Evolutionary conservation across 2,329 filamentous ascomycete genomes (phyloP).

Genomic region (Chaetomiaceae sp.): DNA sequence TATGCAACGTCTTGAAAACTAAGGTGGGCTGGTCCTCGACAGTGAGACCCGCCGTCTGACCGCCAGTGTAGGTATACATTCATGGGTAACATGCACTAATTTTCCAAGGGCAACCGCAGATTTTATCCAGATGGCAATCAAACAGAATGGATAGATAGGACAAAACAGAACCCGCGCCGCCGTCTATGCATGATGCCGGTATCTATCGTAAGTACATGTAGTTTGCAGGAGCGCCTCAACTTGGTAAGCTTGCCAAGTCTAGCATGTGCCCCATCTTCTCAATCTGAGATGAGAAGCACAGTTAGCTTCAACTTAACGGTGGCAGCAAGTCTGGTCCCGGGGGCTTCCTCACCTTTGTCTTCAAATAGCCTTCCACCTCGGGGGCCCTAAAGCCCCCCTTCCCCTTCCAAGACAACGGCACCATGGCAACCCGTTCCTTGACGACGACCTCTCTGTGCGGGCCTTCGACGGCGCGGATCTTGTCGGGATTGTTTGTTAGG

Average conservation of each 20-base stretch:
- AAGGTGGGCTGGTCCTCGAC: too few relatives aligned
- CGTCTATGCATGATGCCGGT: not conserved
- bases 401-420: slow-evolving; percentile 87
- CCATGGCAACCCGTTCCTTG: slow-evolving; percentile 87
- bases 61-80: too few relatives aligned
- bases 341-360: slow-evolving; percentile 67
- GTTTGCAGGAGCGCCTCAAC: slow-evolving; percentile 9
- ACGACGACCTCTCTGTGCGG: slow-evolving; percentile 83
- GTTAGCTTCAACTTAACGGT: slow-evolving; percentile 4
- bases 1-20: too few relatives aligned
- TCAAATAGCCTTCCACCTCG: slow-evolving; percentile 90
- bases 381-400: slow-evolving; percentile 75
- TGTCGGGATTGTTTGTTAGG: slow-evolving; percentile 95
- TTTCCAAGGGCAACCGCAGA: too few relatives aligned
- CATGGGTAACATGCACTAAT: too few relatives aligned
- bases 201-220: slow-evolving; percentile 3
- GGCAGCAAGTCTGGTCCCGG: not conserved
- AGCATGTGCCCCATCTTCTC: slow-evolving; percentile 84
- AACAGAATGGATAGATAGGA: too few relatives aligned
- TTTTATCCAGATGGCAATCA: too few relatives aligned
- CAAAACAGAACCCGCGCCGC: too few relatives aligned
- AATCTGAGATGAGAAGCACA: slow-evolving; percentile 46
- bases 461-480: slow-evolving; percentile 89
- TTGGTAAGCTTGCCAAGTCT: slow-evolving; percentile 41
- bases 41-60: too few relatives aligned